A percentile compares a stretch with the other conserved stretches of the same genome.
Evolutionary conservation across 2,329 filamentous ascomycete species (phyloP).

Genomic region (Zymoseptoria passerinii): DNA sequence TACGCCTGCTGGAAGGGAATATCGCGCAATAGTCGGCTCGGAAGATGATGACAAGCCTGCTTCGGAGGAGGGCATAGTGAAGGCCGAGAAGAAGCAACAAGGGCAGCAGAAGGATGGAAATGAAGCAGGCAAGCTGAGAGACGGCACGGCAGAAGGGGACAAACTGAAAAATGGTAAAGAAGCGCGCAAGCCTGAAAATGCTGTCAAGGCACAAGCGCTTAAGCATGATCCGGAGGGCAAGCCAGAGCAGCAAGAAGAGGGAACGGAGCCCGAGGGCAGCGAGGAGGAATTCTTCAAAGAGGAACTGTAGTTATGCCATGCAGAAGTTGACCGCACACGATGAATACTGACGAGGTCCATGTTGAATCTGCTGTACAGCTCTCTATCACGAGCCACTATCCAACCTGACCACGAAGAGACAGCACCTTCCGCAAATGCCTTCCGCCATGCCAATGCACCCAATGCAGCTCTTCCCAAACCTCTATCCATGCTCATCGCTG

Average conservation of each 20-base stretch:
- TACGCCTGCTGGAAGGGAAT: constrained; percentile 54
- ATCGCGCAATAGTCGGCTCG: constrained; percentile 60
- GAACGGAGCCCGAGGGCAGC: constrained; percentile 12
- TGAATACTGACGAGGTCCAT: not conserved
- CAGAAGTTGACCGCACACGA: not conserved
- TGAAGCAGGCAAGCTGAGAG: constrained; percentile 4
- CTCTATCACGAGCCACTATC: not conserved
- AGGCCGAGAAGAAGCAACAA: constrained; percentile 38
- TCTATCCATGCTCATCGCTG: not conserved
- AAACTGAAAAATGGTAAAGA: not conserved
- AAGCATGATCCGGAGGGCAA: constrained; percentile 8
- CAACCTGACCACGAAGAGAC: not conserved
- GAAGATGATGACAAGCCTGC: constrained; percentile 41
- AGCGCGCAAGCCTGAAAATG: not conserved
- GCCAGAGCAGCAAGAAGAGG: constrained; percentile 1
- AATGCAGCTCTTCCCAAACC: not conserved
- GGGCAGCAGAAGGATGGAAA: constrained; percentile 17
- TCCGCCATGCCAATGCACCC: not conserved
- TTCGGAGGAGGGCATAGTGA: constrained; percentile 25
- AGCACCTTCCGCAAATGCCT: not conserved
- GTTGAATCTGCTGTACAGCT: not conserved
- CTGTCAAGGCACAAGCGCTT: constrained; percentile 19
- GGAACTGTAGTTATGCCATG: constrained; percentile 14
- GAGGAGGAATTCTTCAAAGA: constrained; percentile 23
- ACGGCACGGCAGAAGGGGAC: not conserved